Evolutionary conservation across 208 protist genomes (phyloP).

Genomic region (Crithidia expoeki): DNA sequence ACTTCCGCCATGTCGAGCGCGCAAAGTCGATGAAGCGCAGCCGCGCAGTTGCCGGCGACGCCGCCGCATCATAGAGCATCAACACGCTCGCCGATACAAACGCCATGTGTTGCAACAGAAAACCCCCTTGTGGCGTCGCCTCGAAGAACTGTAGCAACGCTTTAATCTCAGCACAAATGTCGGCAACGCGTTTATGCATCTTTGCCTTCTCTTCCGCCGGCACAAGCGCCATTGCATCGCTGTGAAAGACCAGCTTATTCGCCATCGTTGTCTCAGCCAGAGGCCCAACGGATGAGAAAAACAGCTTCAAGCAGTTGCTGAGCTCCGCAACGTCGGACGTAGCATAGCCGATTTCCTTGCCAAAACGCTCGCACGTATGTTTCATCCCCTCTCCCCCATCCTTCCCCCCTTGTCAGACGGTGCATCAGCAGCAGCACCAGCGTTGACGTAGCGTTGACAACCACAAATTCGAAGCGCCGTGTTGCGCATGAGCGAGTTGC

Average conservation of each 20-base stretch:
- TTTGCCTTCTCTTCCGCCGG: background rate
- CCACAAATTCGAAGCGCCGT: conserved; percentile 67
- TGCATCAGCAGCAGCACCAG: background rate
- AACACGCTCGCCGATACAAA: conserved; percentile 80
- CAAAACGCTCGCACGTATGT: conserved; percentile 30
- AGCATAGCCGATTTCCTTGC: conserved; percentile 57
- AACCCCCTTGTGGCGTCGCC: conserved; percentile 44
- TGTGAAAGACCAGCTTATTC: conserved; percentile 14
- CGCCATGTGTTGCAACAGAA: conserved; percentile 54
- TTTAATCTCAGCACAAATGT: conserved; percentile 26
- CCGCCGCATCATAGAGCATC: conserved; percentile 64
- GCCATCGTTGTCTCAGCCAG: conserved; percentile 11
- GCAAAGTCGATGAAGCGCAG: conserved; percentile 79
- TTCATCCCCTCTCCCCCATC: too few relatives aligned
- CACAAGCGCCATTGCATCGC: background rate
- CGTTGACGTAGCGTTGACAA: conserved; percentile 41
- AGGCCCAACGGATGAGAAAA: conserved; percentile 44
- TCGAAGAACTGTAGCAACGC: conserved; percentile 64
- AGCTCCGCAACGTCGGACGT: conserved; percentile 40
- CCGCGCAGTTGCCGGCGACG: conserved; percentile 1
- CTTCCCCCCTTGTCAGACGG: background rate
- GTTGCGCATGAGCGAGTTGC: conserved; percentile 37
- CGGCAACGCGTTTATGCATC: conserved; percentile 22
- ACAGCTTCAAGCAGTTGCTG: conserved; percentile 32
- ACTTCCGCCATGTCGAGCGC: conserved; percentile 52